A percentile compares a stretch with the other conserved stretches of the same genome.
Conservation (phyloP, 2,329 filamentous ascomycete genomes). For the Trichoderma guizhouense region DNA sequence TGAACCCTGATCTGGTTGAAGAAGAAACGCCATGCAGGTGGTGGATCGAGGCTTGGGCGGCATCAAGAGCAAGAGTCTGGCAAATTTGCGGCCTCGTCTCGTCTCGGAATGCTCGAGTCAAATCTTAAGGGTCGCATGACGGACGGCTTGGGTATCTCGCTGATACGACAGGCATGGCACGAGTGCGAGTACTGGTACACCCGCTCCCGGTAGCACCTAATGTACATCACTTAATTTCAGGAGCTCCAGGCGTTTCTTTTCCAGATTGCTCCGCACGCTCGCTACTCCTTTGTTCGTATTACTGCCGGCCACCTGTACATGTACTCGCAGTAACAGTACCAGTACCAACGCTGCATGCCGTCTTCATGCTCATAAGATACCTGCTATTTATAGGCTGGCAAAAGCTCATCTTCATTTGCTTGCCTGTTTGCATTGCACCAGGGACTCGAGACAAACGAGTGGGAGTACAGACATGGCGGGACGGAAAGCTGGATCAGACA, state of each 20-base stretch:
- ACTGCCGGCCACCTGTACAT: background rate
- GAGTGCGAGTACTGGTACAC: slow-evolving; percentile 5
- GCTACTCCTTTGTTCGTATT: slow-evolving; percentile 15
- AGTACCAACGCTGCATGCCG: background rate
- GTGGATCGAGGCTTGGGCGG: background rate
- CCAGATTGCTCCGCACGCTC: background rate
- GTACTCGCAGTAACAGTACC: background rate
- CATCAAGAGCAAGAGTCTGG: background rate
- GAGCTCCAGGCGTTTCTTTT: slow-evolving; percentile 14
- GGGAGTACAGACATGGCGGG: background rate
- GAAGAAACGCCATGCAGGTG: background rate
- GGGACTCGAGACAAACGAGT: background rate
- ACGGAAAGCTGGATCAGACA: background rate
- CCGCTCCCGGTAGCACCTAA: background rate
- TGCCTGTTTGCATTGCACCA: background rate
- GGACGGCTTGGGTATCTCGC: slow-evolving; percentile 8
- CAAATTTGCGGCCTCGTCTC: background rate
- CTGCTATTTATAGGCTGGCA: slow-evolving; percentile 7
- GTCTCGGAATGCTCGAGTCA: slow-evolving; percentile 8
- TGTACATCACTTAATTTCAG: slow-evolving; percentile 17
- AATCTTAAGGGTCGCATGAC: slow-evolving; percentile 13
- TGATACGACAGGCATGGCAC: slow-evolving; percentile 1
- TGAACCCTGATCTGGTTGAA: background rate
- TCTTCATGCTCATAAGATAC: background rate
- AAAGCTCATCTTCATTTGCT: slow-evolving; percentile 10